Conservation (phyloP, 2,329 filamentous ascomycete genomes). For the Neurospora crassa region DNA sequence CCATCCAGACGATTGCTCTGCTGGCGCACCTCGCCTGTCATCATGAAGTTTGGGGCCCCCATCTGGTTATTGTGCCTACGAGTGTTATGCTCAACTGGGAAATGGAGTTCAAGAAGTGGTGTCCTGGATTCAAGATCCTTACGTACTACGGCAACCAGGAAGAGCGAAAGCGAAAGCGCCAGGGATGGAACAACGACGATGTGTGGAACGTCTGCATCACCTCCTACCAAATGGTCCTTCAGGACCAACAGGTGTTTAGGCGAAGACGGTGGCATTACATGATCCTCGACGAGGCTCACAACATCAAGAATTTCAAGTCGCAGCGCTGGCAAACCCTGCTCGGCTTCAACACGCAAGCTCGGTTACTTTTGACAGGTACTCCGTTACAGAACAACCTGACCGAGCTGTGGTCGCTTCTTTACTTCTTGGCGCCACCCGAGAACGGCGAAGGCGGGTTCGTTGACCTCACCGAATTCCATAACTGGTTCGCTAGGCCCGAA, state of each 20-base stretch:
- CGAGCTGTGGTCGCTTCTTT: constrained; percentile 92
- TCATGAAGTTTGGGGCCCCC: constrained; percentile 89
- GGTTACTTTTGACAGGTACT: constrained; percentile 84
- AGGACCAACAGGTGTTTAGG: constrained; percentile 91
- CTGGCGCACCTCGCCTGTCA: constrained; percentile 86
- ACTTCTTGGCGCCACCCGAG: constrained; percentile 90
- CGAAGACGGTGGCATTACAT: constrained; percentile 94
- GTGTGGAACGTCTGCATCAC: constrained; percentile 97
- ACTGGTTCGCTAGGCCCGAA: constrained; percentile 91
- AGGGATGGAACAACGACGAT: constrained; percentile 88
- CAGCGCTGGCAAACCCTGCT: constrained; percentile 94
- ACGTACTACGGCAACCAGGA: constrained; percentile 94
- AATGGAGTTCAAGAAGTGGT: constrained; percentile 99
- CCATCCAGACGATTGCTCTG: constrained; percentile 92
- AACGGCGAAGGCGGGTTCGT: constrained; percentile 84
- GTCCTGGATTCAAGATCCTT: constrained; percentile 93
- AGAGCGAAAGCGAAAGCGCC: constrained; percentile 81
- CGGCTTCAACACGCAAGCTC: constrained; percentile 81
- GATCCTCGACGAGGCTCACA: constrained; percentile 96
- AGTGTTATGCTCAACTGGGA: constrained; percentile 99
- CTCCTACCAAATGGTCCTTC: constrained; percentile 90
- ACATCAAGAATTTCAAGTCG: constrained; percentile 99
- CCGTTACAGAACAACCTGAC: constrained; percentile 95
- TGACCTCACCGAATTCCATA: constrained; percentile 88
- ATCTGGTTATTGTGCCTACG: constrained; percentile 91